phyloP scores from a whole-genome alignment of 2,329 filamentous ascomycete species.

The Intubia oerlemansii region DNA sequence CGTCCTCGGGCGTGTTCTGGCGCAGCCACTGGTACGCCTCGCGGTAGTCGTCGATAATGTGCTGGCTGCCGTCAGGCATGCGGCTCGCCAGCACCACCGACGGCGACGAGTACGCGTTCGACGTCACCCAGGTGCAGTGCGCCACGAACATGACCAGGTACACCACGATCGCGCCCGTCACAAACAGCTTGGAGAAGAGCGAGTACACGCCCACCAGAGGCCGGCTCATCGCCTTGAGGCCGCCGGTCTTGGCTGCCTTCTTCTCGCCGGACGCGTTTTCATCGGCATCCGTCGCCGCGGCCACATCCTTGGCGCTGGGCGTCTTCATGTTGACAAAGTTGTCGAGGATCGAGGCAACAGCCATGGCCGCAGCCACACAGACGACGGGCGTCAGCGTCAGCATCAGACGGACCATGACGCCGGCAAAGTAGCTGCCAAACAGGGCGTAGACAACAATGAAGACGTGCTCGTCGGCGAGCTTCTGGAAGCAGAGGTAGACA shows the following conservation, averaged over 20 bases:
- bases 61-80: constrained; percentile 83
- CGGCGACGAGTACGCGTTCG: constrained; percentile 94
- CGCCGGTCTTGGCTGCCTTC: too few relatives aligned
- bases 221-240: constrained; percentile 48
- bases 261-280: constrained; percentile 28
- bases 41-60: constrained; percentile 98
- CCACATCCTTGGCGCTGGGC: constrained; percentile 29
- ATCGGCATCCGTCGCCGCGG: constrained; percentile 21
- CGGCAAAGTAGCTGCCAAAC: constrained; percentile 91
- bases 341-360: constrained; percentile 72
- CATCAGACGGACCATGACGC: constrained; percentile 99
- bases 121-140: constrained; percentile 98
- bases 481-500: constrained; percentile 94
- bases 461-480: constrained; percentile 85
- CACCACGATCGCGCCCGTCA: constrained; percentile 48
- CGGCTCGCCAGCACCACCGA: constrained; percentile 88
- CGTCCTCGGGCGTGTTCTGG: constrained; percentile 84
- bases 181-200: constrained; percentile 54
- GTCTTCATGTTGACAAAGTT: constrained; percentile 52
- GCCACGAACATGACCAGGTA: constrained; percentile 88
- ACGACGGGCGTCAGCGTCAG: constrained; percentile 90
- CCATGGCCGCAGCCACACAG: constrained; percentile 80
- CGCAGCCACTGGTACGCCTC: constrained; percentile 99
- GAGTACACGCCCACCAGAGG: constrained; percentile 73
- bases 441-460: constrained; percentile 97